Evolutionary conservation across 169 alveolate genomes (phyloP).

Genomic region (Cryptosporidium baileyi): DNA sequence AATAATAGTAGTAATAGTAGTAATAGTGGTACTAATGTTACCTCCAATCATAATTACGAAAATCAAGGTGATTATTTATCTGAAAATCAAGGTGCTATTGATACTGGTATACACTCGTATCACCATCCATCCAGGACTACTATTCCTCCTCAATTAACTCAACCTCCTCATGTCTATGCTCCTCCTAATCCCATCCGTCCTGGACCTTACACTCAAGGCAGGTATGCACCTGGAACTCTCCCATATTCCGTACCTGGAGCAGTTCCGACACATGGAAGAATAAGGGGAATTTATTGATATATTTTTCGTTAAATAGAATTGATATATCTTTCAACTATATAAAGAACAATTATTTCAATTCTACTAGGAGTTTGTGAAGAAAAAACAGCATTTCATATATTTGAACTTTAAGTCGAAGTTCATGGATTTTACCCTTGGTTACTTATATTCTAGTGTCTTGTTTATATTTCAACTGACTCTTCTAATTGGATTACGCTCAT

Average conservation of each 20-base stretch:
- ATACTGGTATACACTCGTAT: constrained; percentile 19
- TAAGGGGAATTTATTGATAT: constrained; percentile 34
- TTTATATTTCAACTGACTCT: no score
- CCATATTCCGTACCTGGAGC: constrained; percentile 59
- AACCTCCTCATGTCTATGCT: not conserved
- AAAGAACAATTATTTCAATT: no score
- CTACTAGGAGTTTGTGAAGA: no score
- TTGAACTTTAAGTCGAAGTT: no score
- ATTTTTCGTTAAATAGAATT: not conserved
- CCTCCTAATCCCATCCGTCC: constrained; percentile 29
- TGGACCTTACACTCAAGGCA: constrained; percentile 65
- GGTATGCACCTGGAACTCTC: constrained; percentile 67
- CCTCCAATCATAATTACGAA: not conserved
- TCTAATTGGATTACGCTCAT: no score
- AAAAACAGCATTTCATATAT: no score
- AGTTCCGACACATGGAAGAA: constrained; percentile 63
- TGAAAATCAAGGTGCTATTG: no score
- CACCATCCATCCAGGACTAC: constrained; percentile 27
- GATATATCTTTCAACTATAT: no score
- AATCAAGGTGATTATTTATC: no score
- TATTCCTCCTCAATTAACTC: not conserved
- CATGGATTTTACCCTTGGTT: no score
- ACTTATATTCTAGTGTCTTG: no score
- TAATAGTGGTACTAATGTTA: not conserved
- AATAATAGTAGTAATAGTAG: not conserved